These are phyloP conservation scores for Camelina neglecta DNA, from an alignment of 345 rosid genomes.

Conservation along the genomic window DNA sequence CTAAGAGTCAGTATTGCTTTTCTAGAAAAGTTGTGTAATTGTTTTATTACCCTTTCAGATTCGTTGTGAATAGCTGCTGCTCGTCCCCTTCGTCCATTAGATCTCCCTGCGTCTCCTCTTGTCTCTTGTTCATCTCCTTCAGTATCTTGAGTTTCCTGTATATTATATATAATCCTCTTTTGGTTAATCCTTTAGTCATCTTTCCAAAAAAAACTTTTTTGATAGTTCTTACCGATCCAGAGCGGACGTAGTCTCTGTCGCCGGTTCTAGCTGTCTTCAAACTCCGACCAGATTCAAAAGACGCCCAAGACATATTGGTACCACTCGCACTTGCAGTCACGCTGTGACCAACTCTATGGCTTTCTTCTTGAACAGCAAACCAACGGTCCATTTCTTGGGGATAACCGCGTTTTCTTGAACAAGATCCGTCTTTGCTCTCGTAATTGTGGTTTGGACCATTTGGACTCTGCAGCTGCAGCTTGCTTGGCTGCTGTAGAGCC, in stretches of 20 bases:
- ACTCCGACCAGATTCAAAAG: slow-evolving; percentile 53
- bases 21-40: background rate
- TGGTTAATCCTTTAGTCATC: background rate
- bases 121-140: slow-evolving; percentile 54
- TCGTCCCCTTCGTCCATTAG: slow-evolving; percentile 51
- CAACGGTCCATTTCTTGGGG: slow-evolving; percentile 36
- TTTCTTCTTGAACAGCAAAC: slow-evolving; percentile 40
- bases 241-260: slow-evolving; percentile 54
- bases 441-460: slow-evolving; percentile 21
- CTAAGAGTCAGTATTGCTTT: background rate
- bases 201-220: background rate
- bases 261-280: slow-evolving; percentile 52
- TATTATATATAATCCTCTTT: background rate
- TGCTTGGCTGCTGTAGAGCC: slow-evolving; percentile 41
- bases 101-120: slow-evolving; percentile 49
- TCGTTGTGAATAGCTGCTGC: slow-evolving; percentile 62
- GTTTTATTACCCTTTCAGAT: slow-evolving; percentile 57
- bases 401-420: slow-evolving; percentile 43
- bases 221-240: slow-evolving; percentile 54
- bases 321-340: slow-evolving; percentile 45
- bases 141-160: slow-evolving; percentile 50
- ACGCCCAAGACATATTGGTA: slow-evolving; percentile 48
- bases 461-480: slow-evolving; percentile 11
- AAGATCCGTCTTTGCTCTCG: slow-evolving; percentile 35
- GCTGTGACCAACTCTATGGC: slow-evolving; percentile 42